Evolutionary conservation across 148 eudicot genomes (phyloP), one percentile per base, ranked within the genome.

Genomic region (Cornus controversa): DNA sequence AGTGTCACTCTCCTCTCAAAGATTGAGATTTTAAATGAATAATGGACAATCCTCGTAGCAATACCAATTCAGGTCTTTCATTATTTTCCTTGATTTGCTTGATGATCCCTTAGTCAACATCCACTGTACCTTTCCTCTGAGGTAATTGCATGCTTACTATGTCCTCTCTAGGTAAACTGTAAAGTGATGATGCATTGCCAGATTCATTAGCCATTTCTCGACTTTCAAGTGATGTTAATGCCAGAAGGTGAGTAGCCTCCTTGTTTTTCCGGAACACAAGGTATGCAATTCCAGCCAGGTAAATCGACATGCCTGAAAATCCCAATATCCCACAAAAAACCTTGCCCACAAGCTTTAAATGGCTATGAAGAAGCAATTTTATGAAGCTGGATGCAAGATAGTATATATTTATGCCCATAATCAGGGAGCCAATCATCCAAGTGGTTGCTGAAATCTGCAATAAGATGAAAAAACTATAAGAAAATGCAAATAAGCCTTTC

Each of bases 121-220:
- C 87, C 24, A 13, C 62, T 4, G 67, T 79, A 63, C 80, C 47
- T 67, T 89, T 84, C 74, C 87, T 78, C 76, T 88, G 89, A 69
- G 99, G 99, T 40, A 96, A 80, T 71, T 96, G 99, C 98, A 96
- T 92, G 85, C 83, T 87, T 11, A 82, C 89, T 34, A 93, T 87
- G 81, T 96, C 99, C 66, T 92, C 91, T 84, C 99, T 85, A 25
- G 98, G 98, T 70, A 84, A 74, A 54, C 77, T 54, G 72, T 57
- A 66, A 4, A 66, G 78, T 13, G 78, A 67, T 9, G 67, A 67
- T 9, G 67, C 70, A 15, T 31, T 77, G 5, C 77, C 69, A 23
- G 53, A 54, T 37, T 54, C 82, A 16, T 60, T 69, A 26, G 77
- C 80, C 68, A 73, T 79, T 67, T 77, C 82, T 69, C 72, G 89